Conservation (phyloP, 257 asterid genomes). For the Nicotiana benthamiana region DNA sequence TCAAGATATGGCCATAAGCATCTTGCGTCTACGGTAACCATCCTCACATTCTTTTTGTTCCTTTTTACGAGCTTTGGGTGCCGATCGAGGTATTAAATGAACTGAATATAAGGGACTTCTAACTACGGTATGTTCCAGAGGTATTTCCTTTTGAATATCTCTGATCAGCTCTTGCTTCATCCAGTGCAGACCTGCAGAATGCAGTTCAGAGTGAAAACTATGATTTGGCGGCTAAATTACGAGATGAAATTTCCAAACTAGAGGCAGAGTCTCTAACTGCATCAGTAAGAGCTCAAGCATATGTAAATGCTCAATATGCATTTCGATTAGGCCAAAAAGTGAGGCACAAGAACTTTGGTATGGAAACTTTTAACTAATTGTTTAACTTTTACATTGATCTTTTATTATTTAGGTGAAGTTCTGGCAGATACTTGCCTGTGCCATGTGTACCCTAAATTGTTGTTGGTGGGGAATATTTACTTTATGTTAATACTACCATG, state of each 20-base stretch:
- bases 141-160: neutral
- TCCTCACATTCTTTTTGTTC: slow-evolving; percentile 1
- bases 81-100: neutral
- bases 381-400: neutral
- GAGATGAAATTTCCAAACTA: slow-evolving; percentile 79
- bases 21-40: slow-evolving; percentile 74
- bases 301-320: slow-evolving; percentile 62
- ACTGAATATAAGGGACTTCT: neutral
- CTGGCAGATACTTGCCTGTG: neutral
- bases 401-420: neutral
- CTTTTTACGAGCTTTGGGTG: neutral
- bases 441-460: neutral
- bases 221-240: slow-evolving; percentile 70
- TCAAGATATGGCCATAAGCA: slow-evolving; percentile 91
- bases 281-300: slow-evolving; percentile 71
- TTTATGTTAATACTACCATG: neutral
- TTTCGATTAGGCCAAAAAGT: slow-evolving; percentile 94
- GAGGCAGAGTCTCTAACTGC: slow-evolving; percentile 89
- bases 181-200: slow-evolving; percentile 86
- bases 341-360: slow-evolving; percentile 83
- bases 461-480: neutral
- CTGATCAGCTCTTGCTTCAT: slow-evolving; percentile 18
- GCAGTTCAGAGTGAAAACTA: slow-evolving; percentile 84
- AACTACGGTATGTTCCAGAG: neutral
- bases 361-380: slow-evolving; percentile 1